Evolutionary conservation across 495 filamentous ascomycete genomes (phyloP), one percentile per base, ranked within the genome.

Genomic region (Penicillium fimorum): DNA sequence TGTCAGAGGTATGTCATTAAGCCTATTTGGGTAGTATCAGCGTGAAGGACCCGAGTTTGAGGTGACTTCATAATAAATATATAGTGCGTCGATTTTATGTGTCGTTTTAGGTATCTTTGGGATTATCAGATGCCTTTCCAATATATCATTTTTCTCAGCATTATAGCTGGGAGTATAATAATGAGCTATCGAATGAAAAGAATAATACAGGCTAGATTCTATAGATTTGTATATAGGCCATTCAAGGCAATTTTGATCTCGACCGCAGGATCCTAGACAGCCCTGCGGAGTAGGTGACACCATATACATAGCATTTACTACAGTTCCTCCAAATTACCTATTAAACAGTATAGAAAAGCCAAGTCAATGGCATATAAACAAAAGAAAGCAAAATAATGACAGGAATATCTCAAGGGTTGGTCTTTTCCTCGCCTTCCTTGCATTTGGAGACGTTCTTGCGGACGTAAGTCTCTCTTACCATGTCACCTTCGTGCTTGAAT

Each of bases 381-480:
- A 56, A 40, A 48, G 12, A 25, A 53, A 33, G 22, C 44, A 46
- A 17, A n/a, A 35, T n/a, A 20, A 53, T 6, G 27, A 44, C 18
- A 41, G 30, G 42, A 20, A 46, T 29, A 51, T 55, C 49, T 50
- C 32, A 51, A 29, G 33, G n/a, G 5, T 44, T 38, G 4, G 33
- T 56, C 22, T 54, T 38, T 35, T 48, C 38, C 15, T 52, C 15
- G 11, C 55, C 56, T 27, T 63, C 63, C 46, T 56, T 62, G 41
- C 66, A 67, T 53, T 66, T 69, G 37, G 61, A 55, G 9, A 51
- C 50, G n/a, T 53, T 56, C 47, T 77, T 75, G 25, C 79, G 72
- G 32, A 87, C 62, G 76, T 78, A 77, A 8, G 80, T 74, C 72
- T 91, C 88, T 0, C 86, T 84, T 12, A 93, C 71, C 0, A 78